Percentiles rank a stretch among this genome's conserved stretches.
Evolutionary conservation across 2,329 filamentous ascomycete genomes (phyloP).

Genomic region (Juglanconis juglandina): DNA sequence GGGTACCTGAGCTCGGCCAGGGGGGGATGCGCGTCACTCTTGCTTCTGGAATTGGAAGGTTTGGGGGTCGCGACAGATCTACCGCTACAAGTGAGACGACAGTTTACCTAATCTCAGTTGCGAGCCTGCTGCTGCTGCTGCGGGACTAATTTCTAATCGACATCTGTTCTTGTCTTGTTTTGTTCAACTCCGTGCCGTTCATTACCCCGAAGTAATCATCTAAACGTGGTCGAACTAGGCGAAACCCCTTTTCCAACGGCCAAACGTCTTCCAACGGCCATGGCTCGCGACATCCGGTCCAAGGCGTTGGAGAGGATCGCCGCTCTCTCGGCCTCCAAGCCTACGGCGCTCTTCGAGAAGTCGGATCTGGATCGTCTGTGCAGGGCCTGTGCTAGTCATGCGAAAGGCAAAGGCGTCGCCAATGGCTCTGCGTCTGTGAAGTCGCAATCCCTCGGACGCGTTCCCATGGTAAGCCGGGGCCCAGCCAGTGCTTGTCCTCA

Average conservation of each 20-base stretch:
- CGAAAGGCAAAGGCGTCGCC: slow-evolving; percentile 38
- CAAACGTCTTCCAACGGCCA: slow-evolving; percentile 26
- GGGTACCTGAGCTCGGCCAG: not conserved
- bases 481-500: not conserved
- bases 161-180: not conserved
- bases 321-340: slow-evolving; percentile 54
- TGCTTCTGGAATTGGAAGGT: not conserved
- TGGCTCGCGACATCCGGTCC: slow-evolving; percentile 57
- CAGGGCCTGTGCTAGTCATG: slow-evolving; percentile 50
- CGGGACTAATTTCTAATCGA: not conserved
- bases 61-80: slow-evolving; percentile 3
- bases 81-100: not conserved
- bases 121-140: not conserved
- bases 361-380: slow-evolving; percentile 63
- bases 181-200: not conserved
- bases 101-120: too few species aligned
- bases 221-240: not conserved
- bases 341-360: slow-evolving; percentile 53
- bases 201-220: not conserved
- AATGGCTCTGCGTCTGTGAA: slow-evolving; percentile 47
- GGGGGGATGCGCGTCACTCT: slow-evolving; percentile 16
- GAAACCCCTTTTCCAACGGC: not conserved
- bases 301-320: slow-evolving; percentile 65
- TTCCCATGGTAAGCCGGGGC: slow-evolving; percentile 55
- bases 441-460: slow-evolving; percentile 43